phyloP scores from a whole-genome alignment of 2,329 filamentous ascomycete species.

The Aspergillus ochraceoroseus region DNA sequence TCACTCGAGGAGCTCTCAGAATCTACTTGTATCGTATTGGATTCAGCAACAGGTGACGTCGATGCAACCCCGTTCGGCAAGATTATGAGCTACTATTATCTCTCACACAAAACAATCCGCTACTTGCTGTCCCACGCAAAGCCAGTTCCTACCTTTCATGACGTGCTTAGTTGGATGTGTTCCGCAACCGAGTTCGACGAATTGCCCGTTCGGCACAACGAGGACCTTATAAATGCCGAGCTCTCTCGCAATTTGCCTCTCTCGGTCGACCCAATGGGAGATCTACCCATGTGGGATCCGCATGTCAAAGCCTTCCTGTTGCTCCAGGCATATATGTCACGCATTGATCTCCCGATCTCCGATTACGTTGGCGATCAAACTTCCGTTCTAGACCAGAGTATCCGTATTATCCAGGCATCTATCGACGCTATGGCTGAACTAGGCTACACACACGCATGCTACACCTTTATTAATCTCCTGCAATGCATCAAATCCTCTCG shows the following conservation, averaged over 20 bases:
- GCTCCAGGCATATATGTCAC: conserved; percentile 90
- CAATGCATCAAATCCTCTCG: conserved; percentile 89
- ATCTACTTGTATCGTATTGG: conserved; percentile 77
- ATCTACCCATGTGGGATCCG: conserved; percentile 92
- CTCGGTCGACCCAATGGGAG: conserved; percentile 54
- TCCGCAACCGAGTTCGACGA: conserved; percentile 94
- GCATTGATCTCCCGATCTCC: conserved; percentile 85
- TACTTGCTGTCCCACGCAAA: conserved; percentile 74
- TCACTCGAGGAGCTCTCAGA: conserved; percentile 76
- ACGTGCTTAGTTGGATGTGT: conserved; percentile 88
- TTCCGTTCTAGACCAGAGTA: conserved; percentile 84
- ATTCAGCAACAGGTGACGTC: conserved; percentile 75
- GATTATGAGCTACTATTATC: conserved; percentile 99
- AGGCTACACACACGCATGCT: conserved; percentile 70
- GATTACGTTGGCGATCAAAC: conserved; percentile 96
- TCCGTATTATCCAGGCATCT: conserved; percentile 92
- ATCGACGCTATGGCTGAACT: conserved; percentile 91
- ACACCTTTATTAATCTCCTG: conserved; percentile 76
- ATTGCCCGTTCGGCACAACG: conserved; percentile 93
- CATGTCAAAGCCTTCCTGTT: conserved; percentile 95
- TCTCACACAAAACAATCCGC: conserved; percentile 90
- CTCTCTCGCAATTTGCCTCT: conserved; percentile 77
- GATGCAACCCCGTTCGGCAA: conserved; percentile 88
- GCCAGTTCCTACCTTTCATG: conserved; percentile 67
- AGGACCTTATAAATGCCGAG: conserved; percentile 93